These are phyloP conservation scores for Serendipita sp. DNA, from an alignment of 768 basidiomycete genomes.

Conservation along the genomic window DNA sequence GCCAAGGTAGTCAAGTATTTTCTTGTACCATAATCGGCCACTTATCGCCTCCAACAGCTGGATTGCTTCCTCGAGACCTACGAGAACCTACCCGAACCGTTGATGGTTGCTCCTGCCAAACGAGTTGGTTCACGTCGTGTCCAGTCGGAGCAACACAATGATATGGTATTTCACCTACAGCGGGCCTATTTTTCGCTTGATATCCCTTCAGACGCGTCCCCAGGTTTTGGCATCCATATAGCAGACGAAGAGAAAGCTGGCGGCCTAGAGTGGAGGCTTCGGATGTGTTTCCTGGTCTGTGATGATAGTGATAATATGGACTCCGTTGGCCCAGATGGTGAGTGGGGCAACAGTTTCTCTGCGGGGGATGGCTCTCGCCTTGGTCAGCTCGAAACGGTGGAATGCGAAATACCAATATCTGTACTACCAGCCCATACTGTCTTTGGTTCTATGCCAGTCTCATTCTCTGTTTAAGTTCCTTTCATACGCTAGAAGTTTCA, in stretches of 20 bases:
- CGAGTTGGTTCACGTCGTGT: slow-evolving; percentile 45
- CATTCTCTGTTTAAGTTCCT: background rate
- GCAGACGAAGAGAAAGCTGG: slow-evolving; percentile 30
- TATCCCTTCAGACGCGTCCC: slow-evolving; percentile 83
- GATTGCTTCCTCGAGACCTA: slow-evolving; percentile 58
- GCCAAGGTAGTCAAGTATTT: slow-evolving; percentile 45
- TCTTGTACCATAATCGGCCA: background rate
- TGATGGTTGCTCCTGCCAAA: slow-evolving; percentile 28
- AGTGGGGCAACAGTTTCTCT: slow-evolving; percentile 12
- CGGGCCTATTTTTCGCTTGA: slow-evolving; percentile 80
- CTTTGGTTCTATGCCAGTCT: slow-evolving; percentile 40
- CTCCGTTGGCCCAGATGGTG: slow-evolving; percentile 26
- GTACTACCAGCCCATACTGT: slow-evolving; percentile 85
- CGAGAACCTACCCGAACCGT: slow-evolving; percentile 56
- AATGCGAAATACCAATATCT: slow-evolving; percentile 80
- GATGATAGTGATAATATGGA: slow-evolving; percentile 39
- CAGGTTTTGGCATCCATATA: slow-evolving; percentile 59
- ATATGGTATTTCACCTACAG: slow-evolving; percentile 52
- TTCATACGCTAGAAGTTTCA: background rate
- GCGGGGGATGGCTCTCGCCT: slow-evolving; percentile 21
- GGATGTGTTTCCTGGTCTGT: slow-evolving; percentile 71
- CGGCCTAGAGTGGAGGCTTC: slow-evolving; percentile 82
- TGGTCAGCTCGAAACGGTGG: slow-evolving; percentile 62
- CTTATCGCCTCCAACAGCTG: background rate
- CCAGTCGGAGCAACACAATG: slow-evolving; percentile 75